phyloP scores from a whole-genome alignment of 495 filamentous ascomycete species.

The Aspergillus sclerotiicarbonarius region DNA sequence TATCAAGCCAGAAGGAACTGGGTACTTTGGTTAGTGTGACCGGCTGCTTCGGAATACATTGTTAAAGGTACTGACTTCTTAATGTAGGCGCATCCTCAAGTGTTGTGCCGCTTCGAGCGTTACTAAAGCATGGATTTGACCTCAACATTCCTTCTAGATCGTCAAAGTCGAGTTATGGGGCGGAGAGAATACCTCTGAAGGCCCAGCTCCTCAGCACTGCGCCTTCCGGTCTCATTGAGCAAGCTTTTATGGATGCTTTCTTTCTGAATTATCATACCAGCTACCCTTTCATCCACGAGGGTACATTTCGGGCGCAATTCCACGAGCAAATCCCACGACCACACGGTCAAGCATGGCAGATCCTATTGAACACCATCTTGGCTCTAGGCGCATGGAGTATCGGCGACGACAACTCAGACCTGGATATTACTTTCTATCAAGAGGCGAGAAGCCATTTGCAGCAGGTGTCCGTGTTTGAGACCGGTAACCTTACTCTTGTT shows the following conservation, averaged over 20 bases:
- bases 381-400: slow-evolving; percentile 54
- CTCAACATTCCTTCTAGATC: slow-evolving; percentile 41
- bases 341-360: slow-evolving; percentile 50
- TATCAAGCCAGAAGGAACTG: slow-evolving; percentile 47
- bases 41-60: not conserved
- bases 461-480: slow-evolving; percentile 48
- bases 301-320: slow-evolving; percentile 54
- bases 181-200: slow-evolving; percentile 37
- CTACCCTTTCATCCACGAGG: slow-evolving; percentile 56
- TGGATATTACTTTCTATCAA: slow-evolving; percentile 50
- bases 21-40: slow-evolving; percentile 45
- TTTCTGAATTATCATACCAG: slow-evolving; percentile 52
- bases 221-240: slow-evolving; percentile 43
- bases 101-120: slow-evolving; percentile 44
- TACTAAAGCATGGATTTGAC: slow-evolving; percentile 47
- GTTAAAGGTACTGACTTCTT: slow-evolving; percentile 11
- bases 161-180: slow-evolving; percentile 18
- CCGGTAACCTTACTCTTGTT: slow-evolving; percentile 50
- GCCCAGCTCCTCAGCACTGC: slow-evolving; percentile 42
- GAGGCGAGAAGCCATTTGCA: slow-evolving; percentile 44
- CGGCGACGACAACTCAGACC: slow-evolving; percentile 46
- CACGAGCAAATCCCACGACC: slow-evolving; percentile 49
- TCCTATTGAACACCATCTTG: slow-evolving; percentile 50
- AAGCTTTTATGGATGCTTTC: slow-evolving; percentile 51
- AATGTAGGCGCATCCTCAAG: slow-evolving; percentile 43